These are phyloP conservation scores for Candida tunisiensis DNA, from an alignment of 1,139 yeast species.

Conservation along the genomic window DNA sequence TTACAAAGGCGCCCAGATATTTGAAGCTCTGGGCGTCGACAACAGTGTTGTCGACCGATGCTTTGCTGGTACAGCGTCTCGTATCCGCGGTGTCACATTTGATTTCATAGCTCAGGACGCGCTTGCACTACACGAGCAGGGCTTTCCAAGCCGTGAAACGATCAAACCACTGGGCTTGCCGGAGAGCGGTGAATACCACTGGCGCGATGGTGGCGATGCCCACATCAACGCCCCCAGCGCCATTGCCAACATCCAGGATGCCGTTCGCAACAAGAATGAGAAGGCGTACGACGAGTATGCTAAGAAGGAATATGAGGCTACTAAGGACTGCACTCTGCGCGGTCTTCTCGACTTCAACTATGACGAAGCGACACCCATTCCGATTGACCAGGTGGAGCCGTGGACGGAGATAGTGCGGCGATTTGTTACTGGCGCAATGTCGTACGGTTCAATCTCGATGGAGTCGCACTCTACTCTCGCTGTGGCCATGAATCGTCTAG, in stretches of 20 bases:
- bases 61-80: constrained; percentile 93
- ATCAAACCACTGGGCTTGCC: constrained; percentile 63
- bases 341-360: constrained; percentile 86
- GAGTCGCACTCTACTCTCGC: constrained; percentile 97
- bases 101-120: constrained; percentile 96
- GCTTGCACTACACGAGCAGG: constrained; percentile 80
- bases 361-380: constrained; percentile 55
- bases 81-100: constrained; percentile 90
- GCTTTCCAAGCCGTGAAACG: constrained; percentile 66
- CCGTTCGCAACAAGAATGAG: constrained; percentile 91
- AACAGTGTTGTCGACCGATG: constrained; percentile 90
- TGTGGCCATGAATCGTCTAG: constrained; percentile 95
- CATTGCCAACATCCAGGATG: constrained; percentile 89
- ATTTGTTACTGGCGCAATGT: constrained; percentile 98
- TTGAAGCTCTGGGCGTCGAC: constrained; percentile 92
- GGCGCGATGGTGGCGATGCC: constrained; percentile 98
- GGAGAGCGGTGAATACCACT: constrained; percentile 93
- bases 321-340: constrained; percentile 82
- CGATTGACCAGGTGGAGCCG: constrained; percentile 96
- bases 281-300: constrained; percentile 83
- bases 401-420: constrained; percentile 98
- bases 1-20: constrained; percentile 96
- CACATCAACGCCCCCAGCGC: constrained; percentile 93
- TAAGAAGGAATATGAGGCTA: constrained; percentile 81
- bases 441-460: constrained; percentile 96